Evolutionary conservation across 73 alveolate genomes (phyloP), one percentile per base, ranked within the genome.

Genomic region (Tetrahymena borealis): DNA sequence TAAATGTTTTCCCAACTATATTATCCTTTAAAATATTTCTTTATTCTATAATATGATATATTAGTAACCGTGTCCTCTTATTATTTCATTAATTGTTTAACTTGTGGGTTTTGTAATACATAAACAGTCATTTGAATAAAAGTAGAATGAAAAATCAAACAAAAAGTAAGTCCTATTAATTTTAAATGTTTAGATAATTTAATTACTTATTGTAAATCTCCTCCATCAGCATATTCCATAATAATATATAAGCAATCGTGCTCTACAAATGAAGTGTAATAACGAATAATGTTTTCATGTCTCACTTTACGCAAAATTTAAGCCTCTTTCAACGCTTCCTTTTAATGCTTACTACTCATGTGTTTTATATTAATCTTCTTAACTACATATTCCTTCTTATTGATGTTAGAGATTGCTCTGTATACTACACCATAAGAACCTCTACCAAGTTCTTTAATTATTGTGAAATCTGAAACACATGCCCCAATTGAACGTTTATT

Each of bases 211-310:
- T 98, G 96, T 39, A 98, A 95, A 94, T 98, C 99, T 3, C 99
- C 99, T 39, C 97, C 96, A 78, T 96, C 98, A 0, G 99, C 99
- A 91, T 96, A 98, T 94, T 98, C 99, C 99, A 98, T 98, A 32
- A 98, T 95, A 39, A 98, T 98, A 90, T 97, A 97, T 12, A 99
- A 95, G 79, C 96, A 90, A 90, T 98, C 98, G 39, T 98, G 97
- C 91, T 99, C 99, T 90, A 98, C 91, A 94, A 97, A 99, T 78
- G 98, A 96, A 39, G 99, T 93, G 92, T 94, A 98, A 91, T 98
- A 98, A 39, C 96, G 91, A 38, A 90, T 98, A 60, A 98, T 96
- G 93, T 98, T 97, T 15, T 98, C 98, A 90, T 98, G 99, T 35
- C 97, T 96, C 18, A 97, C 95, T 78, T 94, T 96, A 90, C 97